Percentiles rank a stretch among this genome's conserved stretches.
These are phyloP conservation scores for Monilinia fructigena DNA, from an alignment of 2,329 filamentous ascomycete genomes.

Conservation along the genomic window DNA sequence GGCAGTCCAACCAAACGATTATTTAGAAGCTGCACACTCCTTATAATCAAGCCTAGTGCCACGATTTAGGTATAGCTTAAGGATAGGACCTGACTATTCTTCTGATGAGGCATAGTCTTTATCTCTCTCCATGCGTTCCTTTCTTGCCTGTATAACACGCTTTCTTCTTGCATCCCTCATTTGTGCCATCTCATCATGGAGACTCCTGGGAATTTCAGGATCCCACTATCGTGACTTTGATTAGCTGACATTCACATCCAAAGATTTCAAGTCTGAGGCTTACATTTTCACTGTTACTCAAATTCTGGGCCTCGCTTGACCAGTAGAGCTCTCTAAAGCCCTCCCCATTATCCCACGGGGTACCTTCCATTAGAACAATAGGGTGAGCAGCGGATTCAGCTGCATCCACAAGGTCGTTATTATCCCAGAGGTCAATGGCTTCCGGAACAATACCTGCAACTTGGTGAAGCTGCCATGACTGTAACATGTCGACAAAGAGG, in stretches of 20 bases:
- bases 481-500: slow-evolving; percentile 20
- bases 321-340: slow-evolving; percentile 12
- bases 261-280: background rate
- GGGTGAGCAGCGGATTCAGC: background rate
- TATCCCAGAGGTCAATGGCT: slow-evolving; percentile 26
- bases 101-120: background rate
- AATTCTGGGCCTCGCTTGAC: background rate
- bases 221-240: background rate
- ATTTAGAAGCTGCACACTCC: background rate
- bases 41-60: background rate
- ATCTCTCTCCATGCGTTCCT: background rate
- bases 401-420: slow-evolving; percentile 6
- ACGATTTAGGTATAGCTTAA: background rate
- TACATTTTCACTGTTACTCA: background rate
- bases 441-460: slow-evolving; percentile 24
- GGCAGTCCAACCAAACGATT: no score
- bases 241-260: background rate
- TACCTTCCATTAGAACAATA: slow-evolving; percentile 3
- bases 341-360: background rate
- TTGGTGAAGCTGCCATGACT: slow-evolving; percentile 12
- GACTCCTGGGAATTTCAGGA: background rate
- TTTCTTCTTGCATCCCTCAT: slow-evolving; percentile 17
- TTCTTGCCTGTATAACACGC: slow-evolving; percentile 1
- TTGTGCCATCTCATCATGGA: slow-evolving; percentile 13
- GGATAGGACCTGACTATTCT: background rate